Percentiles rank a stretch among this genome's conserved stretches.
These are phyloP conservation scores for Cercophora samala DNA, from an alignment of 495 filamentous ascomycete species.

Conservation along the genomic window DNA sequence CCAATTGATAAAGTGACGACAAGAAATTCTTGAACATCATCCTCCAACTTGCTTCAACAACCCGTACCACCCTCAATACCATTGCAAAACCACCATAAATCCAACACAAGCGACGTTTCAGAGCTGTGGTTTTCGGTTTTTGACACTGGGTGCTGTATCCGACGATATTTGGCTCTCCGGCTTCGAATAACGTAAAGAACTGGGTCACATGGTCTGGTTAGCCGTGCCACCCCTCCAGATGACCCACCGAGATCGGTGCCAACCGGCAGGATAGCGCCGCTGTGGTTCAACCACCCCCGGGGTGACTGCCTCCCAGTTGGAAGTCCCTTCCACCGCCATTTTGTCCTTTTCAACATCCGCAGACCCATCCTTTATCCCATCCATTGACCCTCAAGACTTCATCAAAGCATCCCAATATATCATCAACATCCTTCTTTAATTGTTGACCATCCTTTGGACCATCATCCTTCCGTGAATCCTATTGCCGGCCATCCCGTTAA, in stretches of 20 bases:
- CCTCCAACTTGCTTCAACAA: neutral
- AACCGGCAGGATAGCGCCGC: constrained; percentile 22
- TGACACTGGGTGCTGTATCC: neutral
- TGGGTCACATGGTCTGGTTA: constrained; percentile 25
- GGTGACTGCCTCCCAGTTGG: constrained; percentile 1
- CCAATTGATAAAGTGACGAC: neutral
- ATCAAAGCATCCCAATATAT: neutral
- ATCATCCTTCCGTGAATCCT: constrained; percentile 14
- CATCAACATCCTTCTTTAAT: neutral
- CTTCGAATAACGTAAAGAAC: neutral
- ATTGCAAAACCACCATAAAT: neutral
- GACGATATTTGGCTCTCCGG: neutral
- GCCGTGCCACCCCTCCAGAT: constrained; percentile 14
- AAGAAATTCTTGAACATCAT: neutral
- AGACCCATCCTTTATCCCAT: neutral
- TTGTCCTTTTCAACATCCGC: constrained; percentile 1
- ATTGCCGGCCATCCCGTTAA: neutral
- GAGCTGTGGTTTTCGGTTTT: neutral
- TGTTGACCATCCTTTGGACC: constrained; percentile 1
- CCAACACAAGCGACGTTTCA: neutral
- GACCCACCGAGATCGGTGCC: constrained; percentile 31
- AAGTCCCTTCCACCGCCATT: constrained; percentile 29
- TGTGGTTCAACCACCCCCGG: constrained; percentile 8
- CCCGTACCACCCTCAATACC: neutral
- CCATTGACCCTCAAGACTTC: neutral